Base-by-base conservation (phyloP, 495 filamentous ascomycete species). In the Aspergillus cristatus region DNA sequence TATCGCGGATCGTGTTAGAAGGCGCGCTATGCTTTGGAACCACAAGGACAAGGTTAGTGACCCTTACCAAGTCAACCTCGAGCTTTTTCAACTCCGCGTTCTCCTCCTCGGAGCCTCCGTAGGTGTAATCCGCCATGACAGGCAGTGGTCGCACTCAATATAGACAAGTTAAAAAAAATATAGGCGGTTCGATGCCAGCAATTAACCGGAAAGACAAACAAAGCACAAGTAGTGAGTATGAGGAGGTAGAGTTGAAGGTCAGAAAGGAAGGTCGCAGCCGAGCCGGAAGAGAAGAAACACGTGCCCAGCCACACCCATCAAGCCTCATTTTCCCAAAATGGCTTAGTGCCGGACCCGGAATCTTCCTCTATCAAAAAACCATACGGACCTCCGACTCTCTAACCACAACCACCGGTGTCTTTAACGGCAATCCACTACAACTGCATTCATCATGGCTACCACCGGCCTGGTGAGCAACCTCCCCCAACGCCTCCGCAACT, bases 31-130 rank as follows among this genome's bases (percentile, higher is more conserved):
- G 8, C 4, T 24, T n/a, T n/a, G n/a, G n/a, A n/a, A n/a, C n/a
- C 10, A 15, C 1, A 31, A 32, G 17, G 22, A 8, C 7, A 38
- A 22, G 28, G 41, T 38, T 22, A 52, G 37, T 35, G 13, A 34
- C 24, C 13, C 7, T n/a, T 73, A 94, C 88, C 51, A 94, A 72
- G 54, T 90, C 84, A 26, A 63, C 60, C 28, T 81, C 79, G 13
- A 91, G 74, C 60, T 84, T 83, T 63, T 74, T 80, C 42, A 94
- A 72, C 68, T 94, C 86, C 32, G 74, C 75, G 53, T 86, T 87
- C 58, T 91, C 85, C 60, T 94, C 86, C 17, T 91, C 86, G 4
- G 80, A 78, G 41, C 81, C 78, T 37, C 81, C 82, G 54, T 78
- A 90, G 49, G 67, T 68, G 55, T 80, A 76, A 51, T 84, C 71